Evolutionary conservation across 106 monocot genomes (phyloP).

Genomic region (Dactylorhiza incarnata): DNA sequence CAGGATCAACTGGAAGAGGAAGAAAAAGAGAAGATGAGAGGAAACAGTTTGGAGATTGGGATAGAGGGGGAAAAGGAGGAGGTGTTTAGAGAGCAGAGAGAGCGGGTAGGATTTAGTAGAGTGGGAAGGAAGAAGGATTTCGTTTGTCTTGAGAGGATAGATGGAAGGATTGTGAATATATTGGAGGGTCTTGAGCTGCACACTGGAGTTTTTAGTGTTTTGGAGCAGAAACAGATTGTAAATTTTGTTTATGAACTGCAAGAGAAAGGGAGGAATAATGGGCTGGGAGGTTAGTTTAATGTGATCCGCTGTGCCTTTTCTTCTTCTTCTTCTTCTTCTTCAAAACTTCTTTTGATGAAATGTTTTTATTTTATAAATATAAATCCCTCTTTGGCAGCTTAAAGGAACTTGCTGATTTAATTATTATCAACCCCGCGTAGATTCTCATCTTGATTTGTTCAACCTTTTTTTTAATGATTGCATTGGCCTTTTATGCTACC

Average conservation of each 20-base stretch:
- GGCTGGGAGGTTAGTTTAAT: constrained; percentile 52
- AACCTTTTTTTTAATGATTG: background rate
- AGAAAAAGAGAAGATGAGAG: constrained; percentile 4
- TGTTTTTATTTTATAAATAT: background rate
- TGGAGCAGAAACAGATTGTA: constrained; percentile 87
- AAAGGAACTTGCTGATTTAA: background rate
- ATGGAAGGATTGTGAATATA: constrained; percentile 58
- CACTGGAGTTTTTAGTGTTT: constrained; percentile 70
- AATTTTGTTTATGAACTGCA: constrained; percentile 66
- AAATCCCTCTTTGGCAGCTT: background rate
- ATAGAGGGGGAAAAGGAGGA: background rate
- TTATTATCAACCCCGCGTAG: background rate
- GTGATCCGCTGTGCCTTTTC: too few species aligned
- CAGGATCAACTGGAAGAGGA: background rate
- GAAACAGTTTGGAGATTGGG: background rate
- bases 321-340: background rate
- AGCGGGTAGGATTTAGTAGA: constrained; percentile 46
- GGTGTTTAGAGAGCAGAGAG: constrained; percentile 58
- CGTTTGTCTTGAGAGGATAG: constrained; percentile 67
- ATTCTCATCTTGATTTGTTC: background rate
- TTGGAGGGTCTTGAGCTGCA: constrained; percentile 78
- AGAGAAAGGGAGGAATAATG: constrained; percentile 38
- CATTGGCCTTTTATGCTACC: too few species aligned
- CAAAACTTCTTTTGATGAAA: background rate
- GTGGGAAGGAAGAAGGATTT: constrained; percentile 77